Evolutionary conservation across 768 basidiomycete genomes (phyloP).

Genomic region (Xerocomus potaroensis): DNA sequence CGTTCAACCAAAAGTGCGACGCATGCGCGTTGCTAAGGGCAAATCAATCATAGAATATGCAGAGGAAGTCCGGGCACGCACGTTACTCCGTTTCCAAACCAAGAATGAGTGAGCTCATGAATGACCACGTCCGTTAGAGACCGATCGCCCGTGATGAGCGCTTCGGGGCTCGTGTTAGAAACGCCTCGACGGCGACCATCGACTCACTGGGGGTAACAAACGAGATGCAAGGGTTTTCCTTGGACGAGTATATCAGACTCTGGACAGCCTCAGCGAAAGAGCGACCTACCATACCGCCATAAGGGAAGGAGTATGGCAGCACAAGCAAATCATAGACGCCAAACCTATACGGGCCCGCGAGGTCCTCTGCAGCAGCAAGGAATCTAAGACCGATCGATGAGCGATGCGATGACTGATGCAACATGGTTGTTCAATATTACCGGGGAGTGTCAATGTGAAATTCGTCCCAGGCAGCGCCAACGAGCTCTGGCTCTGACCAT

Average conservation of each 20-base stretch:
- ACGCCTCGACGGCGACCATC: neutral
- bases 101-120: conserved; percentile 83
- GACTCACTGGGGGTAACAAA: conserved; percentile 82
- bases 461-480: conserved; percentile 79
- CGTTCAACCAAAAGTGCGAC: conserved; percentile 85
- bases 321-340: conserved; percentile 88
- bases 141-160: conserved; percentile 83
- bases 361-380: conserved; percentile 63
- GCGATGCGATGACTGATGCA: neutral
- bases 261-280: neutral
- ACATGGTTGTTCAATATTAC: conserved; percentile 32
- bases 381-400: conserved; percentile 44
- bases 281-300: conserved; percentile 71
- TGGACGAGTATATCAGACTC: neutral
- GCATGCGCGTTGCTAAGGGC: conserved; percentile 57
- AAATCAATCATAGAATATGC: neutral
- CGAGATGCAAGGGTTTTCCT: conserved; percentile 89
- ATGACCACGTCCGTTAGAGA: conserved; percentile 85
- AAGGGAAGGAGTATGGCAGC: conserved; percentile 89
- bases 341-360: conserved; percentile 74
- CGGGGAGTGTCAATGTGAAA: conserved; percentile 82
- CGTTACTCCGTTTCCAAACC: conserved; percentile 93
- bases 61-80: conserved; percentile 27
- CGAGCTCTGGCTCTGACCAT: conserved; percentile 86
- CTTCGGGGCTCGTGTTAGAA: conserved; percentile 28